Evolutionary conservation across 1,139 yeast species (phyloP), one percentile per base, ranked within the genome.

Genomic region (Suhomyces terraborum): DNA sequence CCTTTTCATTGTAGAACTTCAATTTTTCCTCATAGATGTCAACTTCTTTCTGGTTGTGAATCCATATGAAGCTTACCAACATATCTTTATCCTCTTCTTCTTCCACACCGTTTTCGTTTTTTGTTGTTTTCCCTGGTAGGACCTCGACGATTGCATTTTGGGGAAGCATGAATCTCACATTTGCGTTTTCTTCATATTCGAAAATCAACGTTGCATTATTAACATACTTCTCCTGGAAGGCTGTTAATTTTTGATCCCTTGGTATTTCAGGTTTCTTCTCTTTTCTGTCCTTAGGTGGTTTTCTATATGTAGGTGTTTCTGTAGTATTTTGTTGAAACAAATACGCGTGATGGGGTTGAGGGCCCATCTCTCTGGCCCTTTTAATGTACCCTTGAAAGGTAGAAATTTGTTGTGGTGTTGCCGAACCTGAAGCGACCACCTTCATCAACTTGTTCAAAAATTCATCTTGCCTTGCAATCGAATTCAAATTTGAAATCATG

Each of bases 121-220:
- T 50, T 40, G 45, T 45, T 7, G 52, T 48, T 10, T 50, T 40
- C 2, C 62, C 56, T 2, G 63, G 61, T 2, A 78, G 49, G 4
- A 79, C 78, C 62, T 91, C 97, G 47, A 85, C 70, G 4, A 91
- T 76, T 1, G 93, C 78, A 50, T 85, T 79, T 49, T 82, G 82
- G 0, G 98, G 97, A 2, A 91, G 56, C 45, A 77, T 64, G 54
- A 78, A 91, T 42, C 98, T 73, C 8, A 84, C 84, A 40, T 84
- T 77, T 0, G 94, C 78, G 58, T 83, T 84, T 53, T 93, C 98
- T 28, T 76, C 76, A 63, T 82, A 91, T 61, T 93, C 98, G 62
- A 93, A 83, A 10, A 89, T 81, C 35, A 93, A 61, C 36, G 88
- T 85, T 0, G 95, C 89, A 54, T 80, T 79, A 30, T 75, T 63